Percentiles rank a stretch among this genome's conserved stretches.
Conservation (phyloP, 2,329 filamentous ascomycete species). For the Ophiosphaerella korrae region DNA sequence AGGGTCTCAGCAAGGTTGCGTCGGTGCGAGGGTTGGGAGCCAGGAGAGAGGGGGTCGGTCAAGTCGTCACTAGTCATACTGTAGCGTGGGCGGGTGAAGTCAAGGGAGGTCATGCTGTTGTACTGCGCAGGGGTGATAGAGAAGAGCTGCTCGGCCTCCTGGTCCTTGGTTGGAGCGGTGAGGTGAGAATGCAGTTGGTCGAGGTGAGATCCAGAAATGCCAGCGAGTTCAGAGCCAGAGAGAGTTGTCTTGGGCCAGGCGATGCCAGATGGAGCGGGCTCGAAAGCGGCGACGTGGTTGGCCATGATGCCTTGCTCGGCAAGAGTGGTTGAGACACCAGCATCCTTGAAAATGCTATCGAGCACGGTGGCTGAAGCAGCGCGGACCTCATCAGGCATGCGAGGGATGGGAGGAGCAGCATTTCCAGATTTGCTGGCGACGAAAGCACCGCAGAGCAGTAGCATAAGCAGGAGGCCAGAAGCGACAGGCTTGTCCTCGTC, state of each 20-base stretch:
- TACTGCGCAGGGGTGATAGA: conserved; percentile 86
- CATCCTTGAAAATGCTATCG: conserved; percentile 81
- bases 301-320: conserved; percentile 55
- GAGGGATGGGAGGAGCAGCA: conserved; percentile 72
- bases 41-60: conserved; percentile 44
- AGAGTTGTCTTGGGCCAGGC: conserved; percentile 46
- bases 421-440: conserved; percentile 84
- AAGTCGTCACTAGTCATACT: conserved; percentile 57
- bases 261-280: conserved; percentile 46
- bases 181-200: conserved; percentile 53
- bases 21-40: conserved; percentile 60
- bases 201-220: conserved; percentile 42
- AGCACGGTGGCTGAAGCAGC: conserved; percentile 78
- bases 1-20: conserved; percentile 81
- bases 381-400: conserved; percentile 79
- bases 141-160: conserved; percentile 87
- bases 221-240: conserved; percentile 44
- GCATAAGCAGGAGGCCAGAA: conserved; percentile 87
- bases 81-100: conserved; percentile 63
- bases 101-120: conserved; percentile 77
- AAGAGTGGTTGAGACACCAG: conserved; percentile 60
- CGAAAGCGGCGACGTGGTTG: conserved; percentile 53
- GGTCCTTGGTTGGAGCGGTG: conserved; percentile 72
- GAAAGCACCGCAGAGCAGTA: conserved; percentile 94
- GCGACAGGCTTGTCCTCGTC: conserved; percentile 67